Evolutionary conservation across 805 yeast genomes (phyloP), one percentile per base, ranked within the genome.

Genomic region (Metschnikowia continentalis): DNA sequence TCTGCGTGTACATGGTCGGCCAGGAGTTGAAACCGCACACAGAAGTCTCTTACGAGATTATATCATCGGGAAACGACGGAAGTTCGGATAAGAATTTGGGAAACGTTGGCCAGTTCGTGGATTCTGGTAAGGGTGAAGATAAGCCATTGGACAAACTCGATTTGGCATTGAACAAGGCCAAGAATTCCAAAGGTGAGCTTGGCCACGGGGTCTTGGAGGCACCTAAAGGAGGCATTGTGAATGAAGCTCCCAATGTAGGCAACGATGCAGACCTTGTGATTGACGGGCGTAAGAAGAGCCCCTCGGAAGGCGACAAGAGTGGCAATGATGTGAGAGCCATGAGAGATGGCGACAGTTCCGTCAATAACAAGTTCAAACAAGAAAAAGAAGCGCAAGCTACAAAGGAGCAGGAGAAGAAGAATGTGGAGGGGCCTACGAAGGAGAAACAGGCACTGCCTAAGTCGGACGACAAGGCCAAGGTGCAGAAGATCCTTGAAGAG

Each of bases 221-320:
- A 3, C 78, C 78, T 11, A 72, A 70, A 57, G 78, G 78, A 13
- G 78, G 78, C 2, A 63, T 72, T 50, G 78, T 77, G 37, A 74
- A 74, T 58, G 78, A 74, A 56, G 77, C 71, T 1, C 71, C 72
- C 17, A 51, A 72, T 1, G 78, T 74, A 1, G 77, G 77, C 6
- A 69, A 63, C 46, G 73, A 72, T 53, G 75, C 69, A 50, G 74
- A 52, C n/a, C 54, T 55, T 33, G 49, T 56, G 32, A 47, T 57
- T 6, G 61, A 54, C 33, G 61, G 61, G 19, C 57, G 51, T 15
- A 50, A 47, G 43, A 54, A 47, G 46, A 19, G 32, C 32, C 26
- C n/a, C 10, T 35, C 23, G 41, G 39, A 20, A 35, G 11, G 36
- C 40, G 17, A 45, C 49, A 17, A 42, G 39, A 19, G 15, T 20